A percentile compares a stretch with the other conserved stretches of the same genome.
These are phyloP conservation scores for Phalaenopsis aphrodite DNA, from an alignment of 106 monocot genomes.

Conservation along the genomic window DNA sequence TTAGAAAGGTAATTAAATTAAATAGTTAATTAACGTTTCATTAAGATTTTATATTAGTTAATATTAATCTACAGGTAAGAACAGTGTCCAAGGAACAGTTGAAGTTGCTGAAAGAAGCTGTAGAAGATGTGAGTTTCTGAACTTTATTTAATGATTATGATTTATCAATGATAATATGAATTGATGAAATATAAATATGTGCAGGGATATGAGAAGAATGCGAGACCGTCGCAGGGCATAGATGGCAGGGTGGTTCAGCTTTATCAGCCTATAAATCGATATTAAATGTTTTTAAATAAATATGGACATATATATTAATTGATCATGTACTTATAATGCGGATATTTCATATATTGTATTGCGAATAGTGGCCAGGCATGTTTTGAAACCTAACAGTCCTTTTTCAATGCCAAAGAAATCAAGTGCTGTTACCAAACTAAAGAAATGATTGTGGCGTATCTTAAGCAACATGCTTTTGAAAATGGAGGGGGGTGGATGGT, in stretches of 20 bases:
- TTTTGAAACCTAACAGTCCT: too few relatives aligned
- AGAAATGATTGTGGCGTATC: too few relatives aligned
- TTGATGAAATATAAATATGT: too few relatives aligned
- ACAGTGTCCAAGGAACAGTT: background rate
- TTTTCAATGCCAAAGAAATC: too few relatives aligned
- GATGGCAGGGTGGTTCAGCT: background rate
- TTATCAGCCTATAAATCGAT: background rate
- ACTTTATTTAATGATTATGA: background rate
- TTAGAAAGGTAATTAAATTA: slow-evolving; percentile 14
- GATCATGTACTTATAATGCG: too few relatives aligned
- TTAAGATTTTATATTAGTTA: background rate
- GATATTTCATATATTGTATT: too few relatives aligned
- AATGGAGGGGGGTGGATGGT: too few relatives aligned
- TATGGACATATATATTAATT: too few relatives aligned
- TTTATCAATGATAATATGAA: background rate
- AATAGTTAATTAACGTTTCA: background rate
- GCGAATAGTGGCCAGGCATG: too few relatives aligned
- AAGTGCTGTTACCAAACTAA: too few relatives aligned
- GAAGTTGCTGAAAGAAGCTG: background rate
- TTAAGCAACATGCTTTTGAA: too few relatives aligned
- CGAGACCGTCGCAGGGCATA: background rate
- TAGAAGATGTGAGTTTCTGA: background rate
- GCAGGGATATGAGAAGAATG: background rate
- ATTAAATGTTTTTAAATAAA: background rate
- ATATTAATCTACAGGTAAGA: background rate